Percentiles rank a stretch among this genome's conserved stretches.
Conservation (phyloP, 495 filamentous ascomycete genomes). For the Podospora appendiculata region DNA sequence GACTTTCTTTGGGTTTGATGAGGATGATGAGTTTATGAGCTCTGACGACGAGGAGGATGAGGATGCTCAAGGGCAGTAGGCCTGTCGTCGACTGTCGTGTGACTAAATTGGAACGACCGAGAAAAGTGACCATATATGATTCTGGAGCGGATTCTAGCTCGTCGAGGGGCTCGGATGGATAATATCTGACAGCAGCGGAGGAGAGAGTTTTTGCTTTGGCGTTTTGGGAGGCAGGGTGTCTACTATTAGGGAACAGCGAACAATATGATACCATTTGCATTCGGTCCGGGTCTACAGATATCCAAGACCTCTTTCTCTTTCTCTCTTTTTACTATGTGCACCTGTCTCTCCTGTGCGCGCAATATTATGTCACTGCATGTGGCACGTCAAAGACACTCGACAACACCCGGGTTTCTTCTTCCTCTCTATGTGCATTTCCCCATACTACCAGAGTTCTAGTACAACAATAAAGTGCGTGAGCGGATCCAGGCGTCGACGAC, state of each 20-base stretch:
- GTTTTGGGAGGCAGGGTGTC: not conserved
- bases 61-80: not conserved
- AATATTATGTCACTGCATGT: not conserved
- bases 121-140: not conserved
- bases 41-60: constrained; percentile 56
- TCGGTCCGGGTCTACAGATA: too few species aligned
- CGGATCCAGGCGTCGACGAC: not conserved
- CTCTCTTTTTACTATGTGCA: too few species aligned
- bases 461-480: constrained; percentile 10
- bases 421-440: constrained; percentile 25
- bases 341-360: not conserved
- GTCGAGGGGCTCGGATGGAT: too few species aligned
- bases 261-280: not conserved
- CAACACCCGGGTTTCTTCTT: constrained; percentile 1
- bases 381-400: not conserved
- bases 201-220: not conserved
- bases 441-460: constrained; percentile 14
- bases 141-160: too few species aligned
- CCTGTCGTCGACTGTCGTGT: not conserved
- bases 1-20: constrained; percentile 78
- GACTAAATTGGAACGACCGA: not conserved
- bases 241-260: not conserved
- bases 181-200: too few species aligned
- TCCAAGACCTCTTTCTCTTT: not conserved
- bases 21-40: constrained; percentile 86